A percentile compares a stretch with the other conserved stretches of the same genome.
phyloP scores from a whole-genome alignment of 768 basidiomycete species.

The Lentinula boryana region DNA sequence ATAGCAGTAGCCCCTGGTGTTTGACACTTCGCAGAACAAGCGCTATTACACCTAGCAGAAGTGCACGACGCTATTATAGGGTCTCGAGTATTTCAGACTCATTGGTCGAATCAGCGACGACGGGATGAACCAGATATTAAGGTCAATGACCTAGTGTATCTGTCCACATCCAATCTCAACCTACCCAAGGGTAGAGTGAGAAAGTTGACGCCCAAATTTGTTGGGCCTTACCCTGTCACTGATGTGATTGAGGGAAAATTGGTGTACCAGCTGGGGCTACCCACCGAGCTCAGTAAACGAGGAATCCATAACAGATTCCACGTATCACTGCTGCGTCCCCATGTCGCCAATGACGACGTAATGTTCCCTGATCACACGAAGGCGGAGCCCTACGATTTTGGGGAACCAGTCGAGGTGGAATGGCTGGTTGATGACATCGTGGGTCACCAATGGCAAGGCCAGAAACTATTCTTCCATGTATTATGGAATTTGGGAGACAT shows the following conservation, averaged over 20 bases:
- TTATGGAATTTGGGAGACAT: slow-evolving; percentile 9
- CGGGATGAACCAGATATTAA: too few relatives aligned
- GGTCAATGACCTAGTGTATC: too few relatives aligned
- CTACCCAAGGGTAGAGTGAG: too few relatives aligned
- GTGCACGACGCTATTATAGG: too few relatives aligned
- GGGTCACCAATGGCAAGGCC: slow-evolving; percentile 8
- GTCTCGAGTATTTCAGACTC: too few relatives aligned
- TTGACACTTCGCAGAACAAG: too few relatives aligned
- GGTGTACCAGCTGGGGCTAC: slow-evolving; percentile 18
- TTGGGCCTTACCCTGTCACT: not conserved
- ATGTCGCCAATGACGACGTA: slow-evolving; percentile 8
- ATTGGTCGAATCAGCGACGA: too few relatives aligned
- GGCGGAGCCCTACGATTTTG: slow-evolving; percentile 9
- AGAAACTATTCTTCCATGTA: slow-evolving; percentile 5
- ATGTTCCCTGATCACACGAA: slow-evolving; percentile 7
- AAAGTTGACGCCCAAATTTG: too few relatives aligned
- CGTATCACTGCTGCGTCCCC: not conserved
- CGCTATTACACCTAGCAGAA: too few relatives aligned
- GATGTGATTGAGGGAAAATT: slow-evolving; percentile 2
- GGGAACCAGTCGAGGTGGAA: slow-evolving; percentile 4
- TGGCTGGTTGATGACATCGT: slow-evolving; percentile 9
- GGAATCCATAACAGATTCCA: slow-evolving; percentile 11
- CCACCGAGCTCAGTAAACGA: slow-evolving; percentile 2
- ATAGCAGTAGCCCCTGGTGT: too few relatives aligned
- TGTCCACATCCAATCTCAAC: too few relatives aligned